Evolutionary conservation across 208 protist genomes (phyloP), one percentile per base, ranked within the genome.

Genomic region (Crithidia expoeki): DNA sequence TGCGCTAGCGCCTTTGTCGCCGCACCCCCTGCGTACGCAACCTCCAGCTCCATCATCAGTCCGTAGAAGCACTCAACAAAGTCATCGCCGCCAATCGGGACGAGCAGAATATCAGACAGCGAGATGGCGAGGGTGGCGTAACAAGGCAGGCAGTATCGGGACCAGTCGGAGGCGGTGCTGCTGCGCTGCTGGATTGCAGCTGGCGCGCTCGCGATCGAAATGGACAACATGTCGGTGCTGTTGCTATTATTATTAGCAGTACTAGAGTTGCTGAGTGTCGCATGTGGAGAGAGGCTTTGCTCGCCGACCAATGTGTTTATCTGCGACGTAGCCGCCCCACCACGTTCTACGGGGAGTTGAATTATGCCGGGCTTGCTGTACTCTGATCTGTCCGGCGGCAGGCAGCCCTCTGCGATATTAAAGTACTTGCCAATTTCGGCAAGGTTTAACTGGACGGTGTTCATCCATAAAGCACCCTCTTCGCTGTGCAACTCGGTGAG

Each of bases 391-490:
- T 61, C 64, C 4, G 56, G 23, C 7, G 72, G 72, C 34, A 77
- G 58, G 32, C 72, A 77, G 17, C 58, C 57, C 19, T 70, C 56
- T n/a, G 63, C 64, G n/a, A 77, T 62, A 58, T 67, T 77, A 30
- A 77, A 72, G 33, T 65, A 55, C 34, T 32, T 38, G 1, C 44
- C 63, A n/a, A 59, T 61, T 1, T 61, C 57, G 16, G 47, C 16
- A 0, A 42, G 49, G 27, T 62, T 57, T 23, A 50, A 57, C 40
- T 64, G 67, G 21, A 50, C 23, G 2, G 57, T 50, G 44, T 49
- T 90, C 89, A 94, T 94, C 86, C 89, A 94, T 47, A 94, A 72
- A 19, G 71, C 72, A 10, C 84, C 89, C 51, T 83, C 79, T 17
- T 75, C 72, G 33, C 62, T 86, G 76, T 90, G 84, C 11, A 94